These are phyloP conservation scores for Nicotiana tabacum DNA, from an alignment of 257 asterid genomes.

Conservation along the genomic window DNA sequence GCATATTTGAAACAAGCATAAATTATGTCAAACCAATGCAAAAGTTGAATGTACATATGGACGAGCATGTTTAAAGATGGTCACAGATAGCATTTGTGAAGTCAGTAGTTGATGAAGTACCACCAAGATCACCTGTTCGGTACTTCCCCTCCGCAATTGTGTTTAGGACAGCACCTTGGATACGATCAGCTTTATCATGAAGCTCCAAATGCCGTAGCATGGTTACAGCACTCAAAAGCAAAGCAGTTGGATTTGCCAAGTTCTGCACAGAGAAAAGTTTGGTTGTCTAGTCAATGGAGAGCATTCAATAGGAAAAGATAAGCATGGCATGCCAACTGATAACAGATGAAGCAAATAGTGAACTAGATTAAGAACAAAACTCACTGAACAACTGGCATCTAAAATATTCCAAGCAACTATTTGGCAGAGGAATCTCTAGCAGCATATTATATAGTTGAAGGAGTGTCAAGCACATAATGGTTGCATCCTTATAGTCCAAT, in stretches of 20 bases:
- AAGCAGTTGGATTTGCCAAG: slow-evolving; percentile 94
- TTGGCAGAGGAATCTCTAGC: background rate
- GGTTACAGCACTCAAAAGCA: slow-evolving; percentile 77
- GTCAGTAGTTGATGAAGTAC: slow-evolving; percentile 68
- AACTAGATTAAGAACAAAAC: background rate
- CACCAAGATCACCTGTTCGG: slow-evolving; percentile 92
- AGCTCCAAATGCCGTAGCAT: slow-evolving; percentile 81
- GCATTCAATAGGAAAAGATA: background rate
- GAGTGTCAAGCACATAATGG: background rate
- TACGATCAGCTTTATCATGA: slow-evolving; percentile 70
- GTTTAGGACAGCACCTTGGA: slow-evolving; percentile 72
- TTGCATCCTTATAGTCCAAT: background rate
- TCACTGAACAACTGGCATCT: background rate
- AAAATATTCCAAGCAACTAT: background rate
- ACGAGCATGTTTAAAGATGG: slow-evolving; percentile 44
- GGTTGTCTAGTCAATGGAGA: background rate
- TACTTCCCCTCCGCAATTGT: slow-evolving; percentile 90
- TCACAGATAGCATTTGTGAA: slow-evolving; percentile 88
- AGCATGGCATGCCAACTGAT: background rate
- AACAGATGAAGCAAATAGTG: background rate
- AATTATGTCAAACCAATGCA: slow-evolving; percentile 16
- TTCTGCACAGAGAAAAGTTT: slow-evolving; percentile 37
- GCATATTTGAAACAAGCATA: background rate
- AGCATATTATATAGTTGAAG: background rate
- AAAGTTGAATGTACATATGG: slow-evolving; percentile 13